Percentiles rank a stretch among this genome's conserved stretches.
Evolutionary conservation across 495 filamentous ascomycete genomes (phyloP).

Genomic region (Sabuloglossum arenarium): DNA sequence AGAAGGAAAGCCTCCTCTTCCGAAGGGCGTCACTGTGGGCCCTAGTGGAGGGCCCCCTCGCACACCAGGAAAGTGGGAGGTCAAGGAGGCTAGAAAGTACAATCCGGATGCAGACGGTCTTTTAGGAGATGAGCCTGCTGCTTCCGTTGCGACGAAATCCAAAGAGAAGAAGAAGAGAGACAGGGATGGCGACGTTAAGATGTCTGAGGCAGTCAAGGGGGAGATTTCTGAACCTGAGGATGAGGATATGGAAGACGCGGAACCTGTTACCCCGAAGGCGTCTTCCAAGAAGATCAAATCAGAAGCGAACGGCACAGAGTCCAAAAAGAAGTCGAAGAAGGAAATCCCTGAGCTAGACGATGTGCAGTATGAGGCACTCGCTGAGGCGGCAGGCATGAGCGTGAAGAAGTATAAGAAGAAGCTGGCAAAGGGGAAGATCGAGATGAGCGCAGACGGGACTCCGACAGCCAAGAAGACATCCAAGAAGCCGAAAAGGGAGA

Average conservation of each 20-base stretch:
- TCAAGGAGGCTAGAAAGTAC: conserved; percentile 91
- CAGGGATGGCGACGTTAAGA: conserved; percentile 15
- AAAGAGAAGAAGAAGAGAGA: conserved; percentile 13
- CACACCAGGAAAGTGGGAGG: conserved; percentile 60
- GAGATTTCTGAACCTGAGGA: conserved; percentile 6
- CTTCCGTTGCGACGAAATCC: conserved; percentile 15
- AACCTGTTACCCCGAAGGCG: neutral
- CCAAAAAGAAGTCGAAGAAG: conserved; percentile 24
- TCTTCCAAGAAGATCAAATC: conserved; percentile 3
- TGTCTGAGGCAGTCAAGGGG: conserved; percentile 27
- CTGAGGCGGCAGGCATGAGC: conserved; percentile 39
- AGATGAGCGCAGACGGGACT: conserved; percentile 33
- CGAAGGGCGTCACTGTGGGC: conserved; percentile 51
- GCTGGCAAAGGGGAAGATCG: conserved; percentile 45
- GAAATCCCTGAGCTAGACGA: conserved; percentile 25
- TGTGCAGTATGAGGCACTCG: conserved; percentile 30
- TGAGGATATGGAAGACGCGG: conserved; percentile 23
- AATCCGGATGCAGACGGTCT: conserved; percentile 86
- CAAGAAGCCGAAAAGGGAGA: conserved; percentile 26
- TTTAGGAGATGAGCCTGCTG: conserved; percentile 42
- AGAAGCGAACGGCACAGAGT: conserved; percentile 9
- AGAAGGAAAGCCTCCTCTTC: conserved; percentile 75
- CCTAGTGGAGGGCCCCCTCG: conserved; percentile 40
- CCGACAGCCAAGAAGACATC: conserved; percentile 52
- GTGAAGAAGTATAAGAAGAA: conserved; percentile 53